Base-by-base conservation (phyloP, 306 rosid genomes). In the Canavalia gladiata region DNA sequence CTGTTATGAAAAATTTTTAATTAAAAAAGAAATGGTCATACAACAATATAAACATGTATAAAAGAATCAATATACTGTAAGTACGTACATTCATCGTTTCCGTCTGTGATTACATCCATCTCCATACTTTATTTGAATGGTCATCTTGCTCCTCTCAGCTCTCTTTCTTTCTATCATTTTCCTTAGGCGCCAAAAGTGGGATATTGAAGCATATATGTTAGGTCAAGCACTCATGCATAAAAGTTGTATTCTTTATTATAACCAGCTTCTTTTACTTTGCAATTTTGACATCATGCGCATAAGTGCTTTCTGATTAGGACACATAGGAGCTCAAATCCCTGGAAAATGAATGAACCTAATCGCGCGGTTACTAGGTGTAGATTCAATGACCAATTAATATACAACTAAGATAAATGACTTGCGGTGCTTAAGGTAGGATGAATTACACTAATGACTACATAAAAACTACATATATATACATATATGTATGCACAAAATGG, bases 211-310 rank as follows among this genome's bases (percentile, higher is more conserved):
- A 7, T 18, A 18, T 18, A 18, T 56, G 83, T 82, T 72, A 80
- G 84, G 83, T 91, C 89, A 71, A 83, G 90, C 9, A 33, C 7
- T 64, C 49, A 11, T 66, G 72, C 72, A 81, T 71, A 79, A 82
- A 87, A 84, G 88, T 84, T 88, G 90, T 87, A 57, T 67, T 62
- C 73, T 76, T 65, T 64, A 37, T 64, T 74, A 72, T 28, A 84
- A 57, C 46, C 1, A 79, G 8, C 49, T 69, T 68, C 42, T 25
- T 77, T 69, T 28, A 60, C 67, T 73, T 70, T 72, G 52, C 8
- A 57, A 47, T 56, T 70, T 35, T 78, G 46, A 71, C 83, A 64
- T 63, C 34, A 52, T 58, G 6, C 25, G 25, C 12, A 34, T 55
- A 79, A 82, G 70, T 81, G 68, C 75, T 50, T 56, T 77, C 77